Conservation (phyloP, 345 rosid species). For the Heritiera fomes region DNA sequence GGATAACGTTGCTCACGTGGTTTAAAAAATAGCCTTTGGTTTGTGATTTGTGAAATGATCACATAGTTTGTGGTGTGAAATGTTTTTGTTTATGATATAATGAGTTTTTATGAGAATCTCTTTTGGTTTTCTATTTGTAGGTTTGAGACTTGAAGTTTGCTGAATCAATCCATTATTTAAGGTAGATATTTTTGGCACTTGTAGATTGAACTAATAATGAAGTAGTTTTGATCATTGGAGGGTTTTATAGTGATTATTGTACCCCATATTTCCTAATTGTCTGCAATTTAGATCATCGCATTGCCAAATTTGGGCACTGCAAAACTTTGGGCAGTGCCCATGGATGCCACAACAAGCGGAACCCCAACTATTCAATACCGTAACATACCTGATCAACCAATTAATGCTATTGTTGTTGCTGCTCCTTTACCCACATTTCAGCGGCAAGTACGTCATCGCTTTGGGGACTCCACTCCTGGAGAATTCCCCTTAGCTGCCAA, state of each 20-base stretch:
- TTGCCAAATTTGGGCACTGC: constrained; percentile 56
- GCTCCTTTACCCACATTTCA: constrained; percentile 56
- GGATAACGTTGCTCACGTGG: constrained; percentile 2
- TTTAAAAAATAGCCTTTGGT: background rate
- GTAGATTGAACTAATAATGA: constrained; percentile 13
- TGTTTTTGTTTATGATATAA: constrained; percentile 7
- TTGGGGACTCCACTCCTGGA: constrained; percentile 86
- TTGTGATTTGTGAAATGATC: constrained; percentile 21
- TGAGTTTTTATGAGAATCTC: constrained; percentile 23
- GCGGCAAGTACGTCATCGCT: constrained; percentile 73
- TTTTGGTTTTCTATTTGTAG: constrained; percentile 41
- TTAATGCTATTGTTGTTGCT: constrained; percentile 50
- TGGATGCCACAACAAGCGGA: constrained; percentile 88
- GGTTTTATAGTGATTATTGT: constrained; percentile 21
- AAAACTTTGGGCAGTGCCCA: constrained; percentile 60
- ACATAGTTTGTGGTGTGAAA: constrained; percentile 15
- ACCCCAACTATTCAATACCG: constrained; percentile 62
- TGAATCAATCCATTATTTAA: constrained; percentile 31
- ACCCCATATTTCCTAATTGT: constrained; percentile 21
- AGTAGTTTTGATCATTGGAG: constrained; percentile 27
- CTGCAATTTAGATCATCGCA: constrained; percentile 35
- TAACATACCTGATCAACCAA: constrained; percentile 74
- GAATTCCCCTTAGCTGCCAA: constrained; percentile 95
- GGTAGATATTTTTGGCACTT: constrained; percentile 31
- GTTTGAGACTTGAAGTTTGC: constrained; percentile 51